Percentiles rank a stretch among this genome's conserved stretches.
Evolutionary conservation across 768 basidiomycete species (phyloP).

Genomic region (Chalciporus pseudorubinellus): DNA sequence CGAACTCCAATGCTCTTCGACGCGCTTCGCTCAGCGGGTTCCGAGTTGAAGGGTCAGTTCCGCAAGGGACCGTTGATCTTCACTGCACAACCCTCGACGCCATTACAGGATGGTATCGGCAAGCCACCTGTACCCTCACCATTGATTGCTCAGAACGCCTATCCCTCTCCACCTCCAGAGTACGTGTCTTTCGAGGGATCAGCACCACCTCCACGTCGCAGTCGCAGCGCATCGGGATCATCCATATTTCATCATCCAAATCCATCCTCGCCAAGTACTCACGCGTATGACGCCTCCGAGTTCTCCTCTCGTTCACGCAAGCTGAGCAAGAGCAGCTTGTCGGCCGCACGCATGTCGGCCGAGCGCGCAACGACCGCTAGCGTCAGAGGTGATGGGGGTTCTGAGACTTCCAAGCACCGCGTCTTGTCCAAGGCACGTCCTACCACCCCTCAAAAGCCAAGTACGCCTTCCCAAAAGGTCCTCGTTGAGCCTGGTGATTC

Average conservation of each 20-base stretch:
- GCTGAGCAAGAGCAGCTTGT: constrained; percentile 15
- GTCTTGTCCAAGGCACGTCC: constrained; percentile 34
- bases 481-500: constrained; percentile 16
- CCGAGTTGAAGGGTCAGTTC: constrained; percentile 17
- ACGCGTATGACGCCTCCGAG: constrained; percentile 13
- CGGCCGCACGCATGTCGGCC: background rate
- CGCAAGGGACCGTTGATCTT: constrained; percentile 64
- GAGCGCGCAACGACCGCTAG: constrained; percentile 13
- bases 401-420: constrained; percentile 21
- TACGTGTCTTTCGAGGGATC: constrained; percentile 10
- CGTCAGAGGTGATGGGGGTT: constrained; percentile 7
- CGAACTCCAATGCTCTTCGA: constrained; percentile 19
- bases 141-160: constrained; percentile 7
- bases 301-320: constrained; percentile 11
- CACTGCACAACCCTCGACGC: constrained; percentile 46
- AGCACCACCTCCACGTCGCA: background rate
- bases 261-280: background rate
- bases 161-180: constrained; percentile 32
- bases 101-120: constrained; percentile 16
- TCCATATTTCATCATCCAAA: background rate
- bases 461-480: constrained; percentile 8
- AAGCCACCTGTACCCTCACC: constrained; percentile 12
- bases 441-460: constrained; percentile 30
- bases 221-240: constrained; percentile 2
- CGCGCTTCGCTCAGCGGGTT: constrained; percentile 17